These are phyloP conservation scores for Samsoniella hepiali DNA, from an alignment of 2,329 filamentous ascomycete genomes.

Conservation along the genomic window DNA sequence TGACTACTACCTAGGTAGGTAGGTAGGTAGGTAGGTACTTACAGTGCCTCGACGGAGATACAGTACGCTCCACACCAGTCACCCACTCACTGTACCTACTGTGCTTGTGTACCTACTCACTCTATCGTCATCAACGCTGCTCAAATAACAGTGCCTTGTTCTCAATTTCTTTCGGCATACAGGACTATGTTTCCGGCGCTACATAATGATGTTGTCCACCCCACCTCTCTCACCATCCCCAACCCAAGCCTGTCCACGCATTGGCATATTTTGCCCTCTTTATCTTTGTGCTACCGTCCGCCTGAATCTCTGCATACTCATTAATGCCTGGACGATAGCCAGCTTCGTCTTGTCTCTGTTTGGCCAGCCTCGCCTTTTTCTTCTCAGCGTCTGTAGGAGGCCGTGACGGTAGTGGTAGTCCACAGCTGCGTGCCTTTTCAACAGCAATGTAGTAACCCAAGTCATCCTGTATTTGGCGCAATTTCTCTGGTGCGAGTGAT, in stretches of 20 bases:
- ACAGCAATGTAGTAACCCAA: neutral
- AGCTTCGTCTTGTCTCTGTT: neutral
- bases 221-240: neutral
- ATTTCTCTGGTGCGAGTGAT: neutral
- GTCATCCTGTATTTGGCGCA: constrained; percentile 5
- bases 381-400: neutral
- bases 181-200: no score
- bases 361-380: neutral
- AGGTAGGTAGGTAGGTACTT: no score
- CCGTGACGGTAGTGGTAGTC: neutral
- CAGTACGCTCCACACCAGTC: no score
- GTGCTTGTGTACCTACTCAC: no score
- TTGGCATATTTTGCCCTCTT: neutral
- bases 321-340: neutral
- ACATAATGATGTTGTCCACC: neutral
- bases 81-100: no score
- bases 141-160: no score
- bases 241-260: neutral
- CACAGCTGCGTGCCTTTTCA: neutral
- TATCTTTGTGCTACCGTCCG: constrained; percentile 1
- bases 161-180: no score
- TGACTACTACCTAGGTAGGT: no score
- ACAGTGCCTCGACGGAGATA: no score
- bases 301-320: constrained; percentile 2
- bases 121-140: no score